These are phyloP conservation scores for Takakia lepidozioides DNA, from an alignment of 225 moss, liverwort and hornwort genomes.

Conservation along the genomic window DNA sequence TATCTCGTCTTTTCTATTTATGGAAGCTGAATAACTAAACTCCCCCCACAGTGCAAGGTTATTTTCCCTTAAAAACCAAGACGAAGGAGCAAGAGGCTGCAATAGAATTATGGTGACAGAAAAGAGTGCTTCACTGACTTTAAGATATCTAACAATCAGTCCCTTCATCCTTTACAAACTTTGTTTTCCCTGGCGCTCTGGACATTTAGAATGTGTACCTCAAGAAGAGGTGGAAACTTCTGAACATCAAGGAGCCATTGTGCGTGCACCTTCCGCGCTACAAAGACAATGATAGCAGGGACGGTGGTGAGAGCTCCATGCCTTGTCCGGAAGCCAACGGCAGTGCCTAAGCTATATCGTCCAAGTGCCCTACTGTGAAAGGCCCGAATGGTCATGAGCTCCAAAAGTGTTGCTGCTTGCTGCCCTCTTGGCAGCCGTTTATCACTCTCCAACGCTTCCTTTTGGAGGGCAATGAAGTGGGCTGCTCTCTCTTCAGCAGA, in stretches of 20 bases:
- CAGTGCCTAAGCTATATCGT: constrained; percentile 65
- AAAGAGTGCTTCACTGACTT: too few species aligned
- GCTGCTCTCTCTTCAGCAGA: constrained; percentile 44
- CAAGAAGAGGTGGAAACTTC: constrained; percentile 44
- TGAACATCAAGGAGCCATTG: constrained; percentile 66
- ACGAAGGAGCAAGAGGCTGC: too few species aligned
- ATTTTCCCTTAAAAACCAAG: too few species aligned
- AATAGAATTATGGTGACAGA: too few species aligned
- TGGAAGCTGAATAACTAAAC: too few species aligned
- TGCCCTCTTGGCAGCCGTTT: constrained; percentile 16
- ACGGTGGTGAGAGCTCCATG: constrained; percentile 54
- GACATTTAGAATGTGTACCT: too few species aligned
- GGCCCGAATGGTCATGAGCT: constrained; percentile 73
- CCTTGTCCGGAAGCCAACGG: constrained; percentile 67
- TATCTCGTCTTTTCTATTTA: too few species aligned
- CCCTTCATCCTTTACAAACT: too few species aligned
- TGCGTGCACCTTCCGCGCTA: constrained; percentile 62
- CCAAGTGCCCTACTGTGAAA: constrained; percentile 58
- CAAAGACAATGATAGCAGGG: constrained; percentile 70
- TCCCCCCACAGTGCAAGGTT: too few species aligned
- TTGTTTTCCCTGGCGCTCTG: too few species aligned
- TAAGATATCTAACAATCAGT: too few species aligned
- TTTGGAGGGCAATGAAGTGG: constrained; percentile 48
- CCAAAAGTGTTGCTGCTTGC: constrained; percentile 60
- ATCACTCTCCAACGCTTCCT: constrained; percentile 20